Conservation (phyloP, 345 rosid species). For the Camelina neglecta region DNA sequence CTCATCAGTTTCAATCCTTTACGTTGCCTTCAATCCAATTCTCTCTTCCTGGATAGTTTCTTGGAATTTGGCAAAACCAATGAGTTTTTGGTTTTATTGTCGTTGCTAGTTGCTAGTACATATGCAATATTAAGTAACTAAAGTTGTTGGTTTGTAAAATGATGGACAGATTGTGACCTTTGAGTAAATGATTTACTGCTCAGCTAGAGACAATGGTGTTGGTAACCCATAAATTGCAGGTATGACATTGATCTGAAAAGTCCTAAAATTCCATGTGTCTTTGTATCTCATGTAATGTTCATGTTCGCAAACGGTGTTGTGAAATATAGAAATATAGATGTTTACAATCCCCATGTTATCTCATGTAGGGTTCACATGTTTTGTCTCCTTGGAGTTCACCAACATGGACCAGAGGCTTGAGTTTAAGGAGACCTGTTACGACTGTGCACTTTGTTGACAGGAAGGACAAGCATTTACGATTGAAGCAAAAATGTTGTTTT, state of each 20-base stretch:
- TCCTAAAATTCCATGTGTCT: background rate
- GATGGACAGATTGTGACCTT: slow-evolving; percentile 47
- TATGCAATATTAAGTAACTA: slow-evolving; percentile 3
- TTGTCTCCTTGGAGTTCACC: slow-evolving; percentile 58
- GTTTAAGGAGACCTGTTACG: slow-evolving; percentile 51
- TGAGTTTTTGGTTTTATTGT: too few relatives aligned
- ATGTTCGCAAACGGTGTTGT: slow-evolving; percentile 8
- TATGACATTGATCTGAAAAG: slow-evolving; percentile 25
- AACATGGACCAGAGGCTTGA: slow-evolving; percentile 66
- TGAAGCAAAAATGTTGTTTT: slow-evolving; percentile 49
- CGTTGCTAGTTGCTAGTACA: too few relatives aligned
- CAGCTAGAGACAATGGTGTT: slow-evolving; percentile 74
- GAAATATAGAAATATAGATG: slow-evolving; percentile 16
- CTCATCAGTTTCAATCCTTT: background rate
- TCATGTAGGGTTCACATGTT: slow-evolving; percentile 69
- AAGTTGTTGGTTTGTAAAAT: slow-evolving; percentile 28
- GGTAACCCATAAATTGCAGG: slow-evolving; percentile 93
- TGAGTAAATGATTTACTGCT: slow-evolving; percentile 68
- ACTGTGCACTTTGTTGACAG: slow-evolving; percentile 54
- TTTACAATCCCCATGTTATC: slow-evolving; percentile 15
- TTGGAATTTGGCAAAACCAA: too few relatives aligned
- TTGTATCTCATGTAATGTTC: slow-evolving; percentile 7
- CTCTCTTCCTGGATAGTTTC: background rate
- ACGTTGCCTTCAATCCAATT: background rate
- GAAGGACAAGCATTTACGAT: slow-evolving; percentile 49